A percentile compares a stretch with the other conserved stretches of the same genome.
phyloP scores from a whole-genome alignment of 1,139 yeast genomes.

The Protomyces macrosporus region DNA sequence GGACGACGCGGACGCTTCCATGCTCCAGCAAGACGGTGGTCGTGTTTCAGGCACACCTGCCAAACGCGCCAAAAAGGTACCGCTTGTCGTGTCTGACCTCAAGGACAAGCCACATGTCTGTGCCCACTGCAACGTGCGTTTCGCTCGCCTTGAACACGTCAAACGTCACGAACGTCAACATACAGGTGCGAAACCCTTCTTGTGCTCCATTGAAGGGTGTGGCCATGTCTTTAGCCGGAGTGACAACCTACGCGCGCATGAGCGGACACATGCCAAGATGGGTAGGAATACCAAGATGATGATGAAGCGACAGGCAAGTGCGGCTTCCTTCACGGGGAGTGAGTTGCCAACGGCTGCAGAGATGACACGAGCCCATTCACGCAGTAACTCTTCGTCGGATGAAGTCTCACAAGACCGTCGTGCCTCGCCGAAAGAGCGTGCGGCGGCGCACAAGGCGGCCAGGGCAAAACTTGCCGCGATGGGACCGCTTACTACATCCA shows the following conservation, averaged over 20 bases:
- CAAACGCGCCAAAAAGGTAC: conserved; percentile 3
- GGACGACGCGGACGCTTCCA: not conserved
- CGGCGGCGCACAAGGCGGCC: not conserved
- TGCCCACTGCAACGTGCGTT: conserved; percentile 22
- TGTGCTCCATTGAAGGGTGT: conserved; percentile 80
- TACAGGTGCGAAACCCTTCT: conserved; percentile 83
- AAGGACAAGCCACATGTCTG: conserved; percentile 27
- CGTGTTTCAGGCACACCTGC: not conserved
- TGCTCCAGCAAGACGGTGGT: not conserved
- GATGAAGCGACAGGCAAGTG: conserved; percentile 4
- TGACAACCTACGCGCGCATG: conserved; percentile 92
- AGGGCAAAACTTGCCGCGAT: not conserved
- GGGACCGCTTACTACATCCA: not conserved
- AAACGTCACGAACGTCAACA: conserved; percentile 66
- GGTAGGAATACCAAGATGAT: conserved; percentile 22
- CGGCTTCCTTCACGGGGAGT: conserved; percentile 6
- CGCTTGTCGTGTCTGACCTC: conserved; percentile 15
- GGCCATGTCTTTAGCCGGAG: conserved; percentile 81
- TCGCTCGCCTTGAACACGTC: conserved; percentile 54
- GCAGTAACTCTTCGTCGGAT: not conserved
- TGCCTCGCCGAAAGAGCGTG: not conserved
- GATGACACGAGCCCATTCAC: not conserved
- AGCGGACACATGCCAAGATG: conserved; percentile 55
- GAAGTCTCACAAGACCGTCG: not conserved
- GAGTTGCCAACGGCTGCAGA: not conserved